Base-by-base conservation (phyloP, 495 filamentous ascomycete species). In the Talaromyces trachyspermus region DNA sequence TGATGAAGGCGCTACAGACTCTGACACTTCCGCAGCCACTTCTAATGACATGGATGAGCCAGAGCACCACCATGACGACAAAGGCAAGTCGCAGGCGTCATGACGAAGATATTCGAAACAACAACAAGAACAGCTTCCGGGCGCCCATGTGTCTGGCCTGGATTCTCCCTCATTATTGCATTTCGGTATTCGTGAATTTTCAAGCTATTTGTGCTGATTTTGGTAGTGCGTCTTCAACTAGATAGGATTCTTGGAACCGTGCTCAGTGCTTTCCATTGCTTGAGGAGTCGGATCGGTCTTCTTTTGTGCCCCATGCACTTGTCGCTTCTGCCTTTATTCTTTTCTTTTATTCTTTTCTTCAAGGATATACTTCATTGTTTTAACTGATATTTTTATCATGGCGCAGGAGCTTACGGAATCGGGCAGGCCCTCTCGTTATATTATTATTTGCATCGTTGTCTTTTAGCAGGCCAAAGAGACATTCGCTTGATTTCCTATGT, bases 1-100 rank as follows among this genome's bases (percentile, higher is more conserved):
- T 35, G 50, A 35, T 43, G 29, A 53, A 49, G 45, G 39, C 29
- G 48, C 46, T 47, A 49, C 51, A 49, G 51, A 49, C 36, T 53
- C 51, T 24, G 47, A 48, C 19, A 53, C 50, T n/a, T 53, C 50
- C n/a, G 27, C 35, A 25, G 46, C 46, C 45, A 45, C 46, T 14
- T 52, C 49, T 14, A 19, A 52, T 25, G 43, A 46, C 43, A 17
- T 37, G 26, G 49, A 51, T 32, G 43, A 37, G n/a, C 23, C 14
- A 19, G 43, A 25, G 17, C 22, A 25, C 44, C n/a, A n/a, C n/a
- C n/a, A n/a, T n/a, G 8, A 41, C 22, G 22, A 14, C 36, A 42
- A 49, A 20, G 25, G 6, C 15, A 40, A 49, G 45, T 9, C 17
- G 18, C 22, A 24, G 43, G 26, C 39, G 24, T 36, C 27, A 20